phyloP scores from a whole-genome alignment of 2,329 filamentous ascomycete species.

The Coleophoma crateriformis region DNA sequence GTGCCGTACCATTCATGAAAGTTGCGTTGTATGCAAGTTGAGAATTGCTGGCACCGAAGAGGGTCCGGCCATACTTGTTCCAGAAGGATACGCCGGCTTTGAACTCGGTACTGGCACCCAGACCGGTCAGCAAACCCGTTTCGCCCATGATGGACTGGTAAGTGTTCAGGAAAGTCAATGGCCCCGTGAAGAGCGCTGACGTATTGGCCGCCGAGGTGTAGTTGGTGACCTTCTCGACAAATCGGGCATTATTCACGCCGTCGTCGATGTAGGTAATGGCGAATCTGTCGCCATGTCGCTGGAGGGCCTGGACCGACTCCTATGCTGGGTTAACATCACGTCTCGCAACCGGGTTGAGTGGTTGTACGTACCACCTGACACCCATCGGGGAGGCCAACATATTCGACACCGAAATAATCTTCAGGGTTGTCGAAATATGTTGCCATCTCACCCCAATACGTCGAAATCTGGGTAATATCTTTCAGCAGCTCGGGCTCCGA shows the following conservation, averaged over 20 bases:
- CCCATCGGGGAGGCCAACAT: slow-evolving; percentile 42
- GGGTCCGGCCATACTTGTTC: slow-evolving; percentile 45
- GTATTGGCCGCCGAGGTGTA: slow-evolving; percentile 32
- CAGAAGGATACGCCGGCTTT: slow-evolving; percentile 43
- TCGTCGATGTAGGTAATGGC: slow-evolving; percentile 37
- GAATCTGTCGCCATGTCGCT: slow-evolving; percentile 49
- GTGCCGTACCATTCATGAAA: slow-evolving; percentile 38
- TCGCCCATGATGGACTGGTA: slow-evolving; percentile 41
- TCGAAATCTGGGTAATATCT: slow-evolving; percentile 24
- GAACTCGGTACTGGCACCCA: slow-evolving; percentile 45
- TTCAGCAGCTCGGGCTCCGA: slow-evolving; percentile 14
- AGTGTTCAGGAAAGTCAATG: slow-evolving; percentile 45
- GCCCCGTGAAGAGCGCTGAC: slow-evolving; percentile 33
- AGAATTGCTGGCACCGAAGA: slow-evolving; percentile 42
- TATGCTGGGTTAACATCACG: slow-evolving; percentile 1
- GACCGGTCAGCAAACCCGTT: slow-evolving; percentile 36
- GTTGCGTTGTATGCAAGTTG: slow-evolving; percentile 41
- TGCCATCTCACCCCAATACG: slow-evolving; percentile 40
- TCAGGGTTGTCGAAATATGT: slow-evolving; percentile 40
- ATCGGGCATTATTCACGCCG: slow-evolving; percentile 40
- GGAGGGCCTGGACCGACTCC: slow-evolving; percentile 39
- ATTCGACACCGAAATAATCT: slow-evolving; percentile 38
- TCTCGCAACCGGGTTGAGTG: not conserved
- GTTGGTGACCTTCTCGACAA: slow-evolving; percentile 41
- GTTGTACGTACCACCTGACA: slow-evolving; percentile 39